These are phyloP conservation scores for Komagataella populi DNA, from an alignment of 805 yeast species.

Conservation along the genomic window DNA sequence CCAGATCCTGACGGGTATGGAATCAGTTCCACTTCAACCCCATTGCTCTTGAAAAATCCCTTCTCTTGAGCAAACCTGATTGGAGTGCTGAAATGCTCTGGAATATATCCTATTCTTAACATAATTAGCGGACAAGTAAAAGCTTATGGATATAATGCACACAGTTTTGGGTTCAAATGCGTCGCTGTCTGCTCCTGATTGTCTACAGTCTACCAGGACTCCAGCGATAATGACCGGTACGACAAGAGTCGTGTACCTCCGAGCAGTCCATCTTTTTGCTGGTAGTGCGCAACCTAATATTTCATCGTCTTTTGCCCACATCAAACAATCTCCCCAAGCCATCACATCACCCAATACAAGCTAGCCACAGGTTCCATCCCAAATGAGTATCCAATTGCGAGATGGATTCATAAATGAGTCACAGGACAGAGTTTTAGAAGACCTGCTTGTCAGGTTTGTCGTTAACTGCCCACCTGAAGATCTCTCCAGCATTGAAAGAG, in stretches of 20 bases:
- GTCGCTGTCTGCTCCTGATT: background rate
- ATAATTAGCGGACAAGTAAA: background rate
- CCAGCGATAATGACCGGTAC: background rate
- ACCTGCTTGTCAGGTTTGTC: constrained; percentile 77
- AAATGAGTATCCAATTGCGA: constrained; percentile 21
- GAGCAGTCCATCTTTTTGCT: background rate
- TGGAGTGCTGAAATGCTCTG: constrained; percentile 90
- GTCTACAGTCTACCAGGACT: background rate
- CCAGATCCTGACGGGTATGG: constrained; percentile 86
- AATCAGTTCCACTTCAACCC: constrained; percentile 43
- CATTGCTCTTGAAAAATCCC: constrained; percentile 35
- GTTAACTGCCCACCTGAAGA: constrained; percentile 90
- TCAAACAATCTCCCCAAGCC: background rate
- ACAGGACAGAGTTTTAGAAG: constrained; percentile 67
- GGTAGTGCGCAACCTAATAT: background rate
- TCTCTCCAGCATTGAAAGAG: constrained; percentile 65
- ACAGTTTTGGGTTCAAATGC: background rate
- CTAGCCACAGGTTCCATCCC: background rate
- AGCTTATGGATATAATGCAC: background rate
- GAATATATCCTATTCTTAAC: constrained; percentile 65
- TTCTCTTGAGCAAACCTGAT: constrained; percentile 54
- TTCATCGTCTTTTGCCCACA: background rate
- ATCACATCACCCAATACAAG: background rate
- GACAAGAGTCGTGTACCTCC: background rate
- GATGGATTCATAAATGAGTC: constrained; percentile 46